Percentiles rank a stretch among this genome's conserved stretches.
Conservation (phyloP, 2,329 filamentous ascomycete species). For the Emergomyces orientalis region DNA sequence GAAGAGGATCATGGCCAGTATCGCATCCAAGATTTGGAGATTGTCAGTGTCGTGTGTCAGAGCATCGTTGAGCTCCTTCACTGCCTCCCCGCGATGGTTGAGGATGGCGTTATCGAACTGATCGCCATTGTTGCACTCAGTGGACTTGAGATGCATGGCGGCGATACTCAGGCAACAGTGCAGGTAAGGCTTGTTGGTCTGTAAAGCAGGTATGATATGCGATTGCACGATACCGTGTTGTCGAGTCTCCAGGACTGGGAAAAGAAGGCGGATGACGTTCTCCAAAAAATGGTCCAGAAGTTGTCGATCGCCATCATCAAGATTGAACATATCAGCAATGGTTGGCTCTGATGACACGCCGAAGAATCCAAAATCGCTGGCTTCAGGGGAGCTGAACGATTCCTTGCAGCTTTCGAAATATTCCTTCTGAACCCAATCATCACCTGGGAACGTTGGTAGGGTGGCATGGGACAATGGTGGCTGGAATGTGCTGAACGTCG, state of each 20-base stretch:
- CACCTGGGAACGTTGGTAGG: constrained; percentile 53
- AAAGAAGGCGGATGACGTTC: constrained; percentile 77
- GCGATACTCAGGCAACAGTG: constrained; percentile 93
- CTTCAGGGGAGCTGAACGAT: constrained; percentile 50
- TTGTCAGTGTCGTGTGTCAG: constrained; percentile 72
- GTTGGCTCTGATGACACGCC: constrained; percentile 61
- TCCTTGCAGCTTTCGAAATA: constrained; percentile 59
- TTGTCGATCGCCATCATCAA: constrained; percentile 73
- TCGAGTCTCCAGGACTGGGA: constrained; percentile 84
- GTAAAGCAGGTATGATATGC: constrained; percentile 75
- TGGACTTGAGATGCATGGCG: constrained; percentile 82
- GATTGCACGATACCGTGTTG: constrained; percentile 73
- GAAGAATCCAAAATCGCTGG: constrained; percentile 68
- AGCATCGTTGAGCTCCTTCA: constrained; percentile 71
- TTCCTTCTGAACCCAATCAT: constrained; percentile 64
- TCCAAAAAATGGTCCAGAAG: constrained; percentile 86
- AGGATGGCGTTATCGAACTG: constrained; percentile 85
- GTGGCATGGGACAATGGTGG: constrained; percentile 62
- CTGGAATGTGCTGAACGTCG: constrained; percentile 86
- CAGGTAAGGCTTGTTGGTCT: constrained; percentile 85
- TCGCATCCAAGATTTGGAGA: constrained; percentile 76
- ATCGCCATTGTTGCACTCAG: constrained; percentile 52
- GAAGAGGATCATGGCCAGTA: constrained; percentile 89
- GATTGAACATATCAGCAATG: constrained; percentile 52
- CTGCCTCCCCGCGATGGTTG: constrained; percentile 75